phyloP scores from a whole-genome alignment of 805 yeast genomes.

The Candida patagonica region DNA sequence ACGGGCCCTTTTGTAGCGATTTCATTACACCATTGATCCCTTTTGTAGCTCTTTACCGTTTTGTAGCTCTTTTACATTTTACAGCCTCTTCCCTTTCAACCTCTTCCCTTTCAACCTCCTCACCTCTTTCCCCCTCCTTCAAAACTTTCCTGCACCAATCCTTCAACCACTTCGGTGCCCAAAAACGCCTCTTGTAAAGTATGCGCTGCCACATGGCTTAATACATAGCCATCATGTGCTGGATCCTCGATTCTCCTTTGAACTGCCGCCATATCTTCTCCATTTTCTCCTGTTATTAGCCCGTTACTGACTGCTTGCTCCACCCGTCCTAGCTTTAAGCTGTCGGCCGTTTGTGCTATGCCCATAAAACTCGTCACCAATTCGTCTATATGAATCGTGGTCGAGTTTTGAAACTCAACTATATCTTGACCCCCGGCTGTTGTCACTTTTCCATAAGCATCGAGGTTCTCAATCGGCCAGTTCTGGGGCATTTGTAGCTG shows the following conservation, averaged over 20 bases:
- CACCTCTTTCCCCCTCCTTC: not conserved
- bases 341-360: constrained; percentile 11
- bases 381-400: constrained; percentile 3
- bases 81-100: too few relatives aligned
- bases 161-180: constrained; percentile 11
- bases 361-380: constrained; percentile 13
- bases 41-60: too few relatives aligned
- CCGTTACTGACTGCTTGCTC: constrained; percentile 6
- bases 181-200: constrained; percentile 10
- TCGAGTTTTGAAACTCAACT: constrained; percentile 5
- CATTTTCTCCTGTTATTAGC: constrained; percentile 5
- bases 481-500: not conserved
- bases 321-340: constrained; percentile 15
- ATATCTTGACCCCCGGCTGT: constrained; percentile 15
- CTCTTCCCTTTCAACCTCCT: not conserved
- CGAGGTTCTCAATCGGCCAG: not conserved
- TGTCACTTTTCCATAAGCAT: constrained; percentile 12
- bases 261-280: constrained; percentile 8
- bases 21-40: too few relatives aligned
- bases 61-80: too few relatives aligned
- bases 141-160: not conserved
- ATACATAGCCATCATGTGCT: not conserved
- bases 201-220: constrained; percentile 7
- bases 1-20: too few relatives aligned
- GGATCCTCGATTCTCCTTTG: constrained; percentile 1